These are phyloP conservation scores for Cladosporium sp. DNA, from an alignment of 2,329 filamentous ascomycete genomes.

Conservation along the genomic window DNA sequence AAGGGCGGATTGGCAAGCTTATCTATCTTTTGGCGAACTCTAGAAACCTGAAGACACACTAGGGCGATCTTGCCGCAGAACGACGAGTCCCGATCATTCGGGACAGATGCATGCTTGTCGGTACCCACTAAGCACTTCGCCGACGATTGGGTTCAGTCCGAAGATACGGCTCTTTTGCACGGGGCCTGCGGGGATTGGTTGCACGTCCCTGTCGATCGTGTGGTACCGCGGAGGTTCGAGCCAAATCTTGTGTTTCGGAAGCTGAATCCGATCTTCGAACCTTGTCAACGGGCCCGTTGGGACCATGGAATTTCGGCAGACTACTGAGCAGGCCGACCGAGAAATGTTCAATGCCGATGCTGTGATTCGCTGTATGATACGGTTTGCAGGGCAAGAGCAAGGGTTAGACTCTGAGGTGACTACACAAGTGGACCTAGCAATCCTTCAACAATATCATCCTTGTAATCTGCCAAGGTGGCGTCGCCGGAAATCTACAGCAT, in stretches of 20 bases:
- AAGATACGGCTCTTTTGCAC: not conserved
- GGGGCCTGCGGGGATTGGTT: constrained; percentile 5
- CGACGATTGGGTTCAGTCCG: not conserved
- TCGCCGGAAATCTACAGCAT: not conserved
- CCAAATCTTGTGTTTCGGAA: constrained; percentile 12
- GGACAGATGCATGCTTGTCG: not conserved
- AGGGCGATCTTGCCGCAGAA: not conserved
- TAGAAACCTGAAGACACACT: constrained; percentile 12
- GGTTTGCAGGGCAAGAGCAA: not conserved
- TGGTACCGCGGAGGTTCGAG: constrained; percentile 8
- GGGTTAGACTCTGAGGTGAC: not conserved
- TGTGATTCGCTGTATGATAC: constrained; percentile 2
- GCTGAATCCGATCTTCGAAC: constrained; percentile 13
- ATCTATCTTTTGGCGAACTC: not conserved
- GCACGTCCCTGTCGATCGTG: constrained; percentile 6
- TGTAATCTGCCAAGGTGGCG: not conserved
- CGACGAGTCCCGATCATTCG: not conserved
- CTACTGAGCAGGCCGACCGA: constrained; percentile 4
- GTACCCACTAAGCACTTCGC: not conserved
- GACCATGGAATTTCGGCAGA: constrained; percentile 5
- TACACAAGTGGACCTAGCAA: not conserved
- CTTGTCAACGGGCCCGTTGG: constrained; percentile 6
- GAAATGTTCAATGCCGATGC: constrained; percentile 13
- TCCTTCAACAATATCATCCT: constrained; percentile 1
- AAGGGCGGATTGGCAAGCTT: not conserved